Conservation (phyloP, 2,329 filamentous ascomycete genomes). For the Hortaea werneckii region DNA sequence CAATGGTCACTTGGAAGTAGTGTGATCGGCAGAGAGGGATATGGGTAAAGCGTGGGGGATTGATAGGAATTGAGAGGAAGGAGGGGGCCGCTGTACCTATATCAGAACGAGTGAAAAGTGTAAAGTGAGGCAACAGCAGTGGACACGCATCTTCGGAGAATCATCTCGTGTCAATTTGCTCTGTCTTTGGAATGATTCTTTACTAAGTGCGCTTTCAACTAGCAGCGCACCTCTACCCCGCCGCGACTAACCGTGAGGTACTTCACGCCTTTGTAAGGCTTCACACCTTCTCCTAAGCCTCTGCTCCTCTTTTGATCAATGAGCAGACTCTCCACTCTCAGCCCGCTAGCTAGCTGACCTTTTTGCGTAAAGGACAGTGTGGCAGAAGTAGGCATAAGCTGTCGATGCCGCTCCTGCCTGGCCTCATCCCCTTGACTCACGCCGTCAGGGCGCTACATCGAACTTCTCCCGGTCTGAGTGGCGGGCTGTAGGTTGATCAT, state of each 20-base stretch:
- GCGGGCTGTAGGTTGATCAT: slow-evolving; percentile 17
- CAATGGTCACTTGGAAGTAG: background rate
- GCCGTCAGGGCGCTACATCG: background rate
- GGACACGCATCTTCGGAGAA: too few relatives aligned
- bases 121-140: too few relatives aligned
- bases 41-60: background rate
- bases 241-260: slow-evolving; percentile 66
- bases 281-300: slow-evolving; percentile 76
- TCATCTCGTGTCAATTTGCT: too few relatives aligned
- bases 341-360: slow-evolving; percentile 54
- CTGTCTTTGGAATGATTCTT: too few relatives aligned
- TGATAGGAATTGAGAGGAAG: background rate
- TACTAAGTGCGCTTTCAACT: background rate
- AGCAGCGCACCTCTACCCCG: slow-evolving; percentile 42
- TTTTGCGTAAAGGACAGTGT: slow-evolving; percentile 44
- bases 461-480: slow-evolving; percentile 30
- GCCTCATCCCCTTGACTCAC: slow-evolving; percentile 4
- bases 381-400: slow-evolving; percentile 39
- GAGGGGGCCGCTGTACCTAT: slow-evolving; percentile 9
- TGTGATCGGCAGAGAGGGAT: background rate
- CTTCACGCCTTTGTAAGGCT: slow-evolving; percentile 96
- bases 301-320: slow-evolving; percentile 67
- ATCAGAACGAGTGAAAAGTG: background rate
- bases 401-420: slow-evolving; percentile 23
- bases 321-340: slow-evolving; percentile 52